Conservation (phyloP, 1,139 yeast genomes). For the Scheffersomyces segobiensis region DNA sequence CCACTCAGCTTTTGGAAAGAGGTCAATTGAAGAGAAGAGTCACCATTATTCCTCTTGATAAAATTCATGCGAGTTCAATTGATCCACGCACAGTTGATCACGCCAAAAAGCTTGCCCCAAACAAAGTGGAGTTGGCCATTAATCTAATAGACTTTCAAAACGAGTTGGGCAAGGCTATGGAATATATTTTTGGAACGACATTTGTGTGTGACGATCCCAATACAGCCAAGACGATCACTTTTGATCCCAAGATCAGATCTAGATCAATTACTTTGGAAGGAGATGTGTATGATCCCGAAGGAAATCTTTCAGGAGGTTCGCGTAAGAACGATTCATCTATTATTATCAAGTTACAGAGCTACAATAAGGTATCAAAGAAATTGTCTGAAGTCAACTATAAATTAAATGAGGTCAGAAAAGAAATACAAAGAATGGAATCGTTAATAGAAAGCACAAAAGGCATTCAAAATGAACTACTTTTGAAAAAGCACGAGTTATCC, state of each 20-base stretch:
- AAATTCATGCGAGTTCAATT: constrained; percentile 62
- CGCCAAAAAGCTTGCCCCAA: constrained; percentile 76
- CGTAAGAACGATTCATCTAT: constrained; percentile 60
- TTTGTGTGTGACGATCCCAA: constrained; percentile 84
- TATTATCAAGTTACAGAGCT: constrained; percentile 67
- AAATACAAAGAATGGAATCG: constrained; percentile 46
- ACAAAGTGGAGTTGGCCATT: constrained; percentile 83
- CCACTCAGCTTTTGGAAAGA: constrained; percentile 73
- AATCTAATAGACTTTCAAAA: constrained; percentile 73
- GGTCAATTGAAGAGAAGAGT: constrained; percentile 83
- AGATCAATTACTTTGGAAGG: constrained; percentile 94
- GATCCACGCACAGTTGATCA: constrained; percentile 43
- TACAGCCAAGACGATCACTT: constrained; percentile 85
- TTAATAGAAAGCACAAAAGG: constrained; percentile 54
- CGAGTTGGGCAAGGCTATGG: constrained; percentile 80
- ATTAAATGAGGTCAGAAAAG: constrained; percentile 39
- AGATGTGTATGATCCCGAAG: constrained; percentile 94
- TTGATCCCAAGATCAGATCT: constrained; percentile 75
- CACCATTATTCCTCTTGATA: constrained; percentile 89
- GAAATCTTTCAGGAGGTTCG: constrained; percentile 95
- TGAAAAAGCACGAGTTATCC: constrained; percentile 68
- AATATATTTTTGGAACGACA: constrained; percentile 86
- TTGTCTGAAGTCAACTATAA: constrained; percentile 40
- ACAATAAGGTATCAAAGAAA: constrained; percentile 50
- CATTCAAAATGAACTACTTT: constrained; percentile 63